Base-by-base conservation (phyloP, 257 asterid genomes). In the Cynanchum wilfordii region DNA sequence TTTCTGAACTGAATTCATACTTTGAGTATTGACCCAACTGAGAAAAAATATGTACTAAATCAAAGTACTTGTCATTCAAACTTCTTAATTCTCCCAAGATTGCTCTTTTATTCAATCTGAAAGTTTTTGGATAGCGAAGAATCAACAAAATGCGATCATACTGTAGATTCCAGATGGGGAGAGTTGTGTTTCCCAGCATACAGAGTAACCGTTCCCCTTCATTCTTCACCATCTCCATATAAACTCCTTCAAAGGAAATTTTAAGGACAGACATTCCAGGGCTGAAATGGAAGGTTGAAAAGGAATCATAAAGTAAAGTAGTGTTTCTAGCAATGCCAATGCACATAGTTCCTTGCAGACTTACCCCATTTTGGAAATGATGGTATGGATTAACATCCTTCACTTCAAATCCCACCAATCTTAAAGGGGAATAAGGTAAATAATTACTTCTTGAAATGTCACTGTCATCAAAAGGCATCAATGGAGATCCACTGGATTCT, bases 71-170 rank as follows among this genome's bases (percentile, higher is more conserved):
- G n/a, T 22, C 69, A 38, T 72, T 45, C 59, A 71, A 71, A 67
- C 77, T 73, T 68, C 7, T 66, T 40, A 77, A 49, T 62, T 77
- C 80, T 58, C 81, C 81, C 45, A 58, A 10, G 47, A 77, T 72
- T 22, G 77, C 74, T 54, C 66, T 70, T n/a, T 20, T 55, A 3
- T 68, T 44, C 69, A 71, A 55, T 55, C 38, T 71, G 52, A 42
- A 71, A 4, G 19, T 42, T 40, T 57, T 62, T 64, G 76, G 76
- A 33, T 64, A 71, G 5, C n/a, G 73, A 52, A 77, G 68, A 64
- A 71, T 73, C 56, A 71, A 44, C 38, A 77, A 20, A 7, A 77
- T 27, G 47, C 69, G 73, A 72, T 50, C 74, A 66, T 76, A 72
- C 20, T 19, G 72, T 66, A 49, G 7, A 15, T 40, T 38, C 65